Conservation (phyloP, 257 asterid genomes). For the Ligustrum vulgare region DNA sequence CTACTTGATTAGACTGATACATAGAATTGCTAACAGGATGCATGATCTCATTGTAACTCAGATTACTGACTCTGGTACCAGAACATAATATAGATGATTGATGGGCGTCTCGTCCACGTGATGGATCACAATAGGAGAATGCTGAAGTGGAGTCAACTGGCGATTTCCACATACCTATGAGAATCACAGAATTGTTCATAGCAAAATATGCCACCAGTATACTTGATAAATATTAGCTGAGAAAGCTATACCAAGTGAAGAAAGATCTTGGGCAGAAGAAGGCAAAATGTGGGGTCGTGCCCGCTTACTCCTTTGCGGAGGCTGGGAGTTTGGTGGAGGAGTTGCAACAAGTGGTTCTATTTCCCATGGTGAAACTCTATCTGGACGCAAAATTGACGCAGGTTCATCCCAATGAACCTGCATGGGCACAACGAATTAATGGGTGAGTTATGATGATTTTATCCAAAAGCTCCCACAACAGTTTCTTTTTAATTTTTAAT, state of each 20-base stretch:
- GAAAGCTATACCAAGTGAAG: slow-evolving; percentile 56
- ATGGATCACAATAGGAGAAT: slow-evolving; percentile 49
- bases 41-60: slow-evolving; percentile 37
- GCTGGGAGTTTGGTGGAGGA: slow-evolving; percentile 66
- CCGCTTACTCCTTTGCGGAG: slow-evolving; percentile 87
- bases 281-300: slow-evolving; percentile 64
- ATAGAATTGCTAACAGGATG: slow-evolving; percentile 34
- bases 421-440: slow-evolving; percentile 18
- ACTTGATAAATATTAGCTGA: slow-evolving; percentile 11
- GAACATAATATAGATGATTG: slow-evolving; percentile 55
- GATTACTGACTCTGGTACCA: slow-evolving; percentile 42
- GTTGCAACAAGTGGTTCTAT: slow-evolving; percentile 77
- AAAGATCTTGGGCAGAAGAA: slow-evolving; percentile 60
- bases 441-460: neutral
- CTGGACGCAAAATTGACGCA: slow-evolving; percentile 81
- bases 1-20: slow-evolving; percentile 47
- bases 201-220: slow-evolving; percentile 6
- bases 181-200: slow-evolving; percentile 16
- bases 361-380: slow-evolving; percentile 92
- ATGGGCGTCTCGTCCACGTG: slow-evolving; percentile 47
- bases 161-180: slow-evolving; percentile 71
- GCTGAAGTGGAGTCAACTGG: slow-evolving; percentile 55
- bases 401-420: slow-evolving; percentile 99
- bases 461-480: slow-evolving; percentile 15
- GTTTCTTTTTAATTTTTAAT: neutral